These are phyloP conservation scores for Lycium barbarum DNA, from an alignment of 257 asterid genomes.

Conservation along the genomic window DNA sequence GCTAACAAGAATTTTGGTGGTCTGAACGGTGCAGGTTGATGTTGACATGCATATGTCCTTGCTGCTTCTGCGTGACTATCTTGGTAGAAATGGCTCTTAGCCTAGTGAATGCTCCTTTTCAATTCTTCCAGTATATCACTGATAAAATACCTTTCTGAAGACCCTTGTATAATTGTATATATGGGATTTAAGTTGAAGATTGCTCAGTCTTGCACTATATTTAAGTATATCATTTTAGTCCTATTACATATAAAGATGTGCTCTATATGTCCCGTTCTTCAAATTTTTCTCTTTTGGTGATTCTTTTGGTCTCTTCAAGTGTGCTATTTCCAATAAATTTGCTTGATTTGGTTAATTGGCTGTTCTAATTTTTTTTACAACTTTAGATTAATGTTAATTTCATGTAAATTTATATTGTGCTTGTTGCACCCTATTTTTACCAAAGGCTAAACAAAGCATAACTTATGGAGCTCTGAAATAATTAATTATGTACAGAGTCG, in stretches of 20 bases:
- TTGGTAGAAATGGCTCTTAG: conserved; percentile 32
- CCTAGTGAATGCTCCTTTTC: conserved; percentile 52
- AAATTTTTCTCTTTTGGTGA: neutral
- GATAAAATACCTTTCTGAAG: conserved; percentile 57
- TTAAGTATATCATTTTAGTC: neutral
- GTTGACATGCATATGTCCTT: conserved; percentile 36
- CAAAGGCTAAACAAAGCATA: too few species aligned
- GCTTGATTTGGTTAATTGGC: neutral
- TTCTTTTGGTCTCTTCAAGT: neutral
- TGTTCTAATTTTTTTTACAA: neutral
- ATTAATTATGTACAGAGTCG: too few species aligned
- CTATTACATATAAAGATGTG: neutral
- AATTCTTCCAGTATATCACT: conserved; percentile 65
- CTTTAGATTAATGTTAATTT: neutral
- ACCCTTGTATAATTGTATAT: neutral
- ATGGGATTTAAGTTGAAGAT: neutral
- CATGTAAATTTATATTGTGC: neutral
- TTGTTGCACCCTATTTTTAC: too few species aligned
- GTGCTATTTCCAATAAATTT: neutral
- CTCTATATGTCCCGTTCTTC: neutral
- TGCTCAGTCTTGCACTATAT: neutral
- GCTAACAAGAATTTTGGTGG: neutral
- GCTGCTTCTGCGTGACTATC: conserved; percentile 34
- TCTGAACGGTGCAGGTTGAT: conserved; percentile 29
- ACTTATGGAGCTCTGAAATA: too few species aligned